Percentiles rank a stretch among this genome's conserved stretches.
Conservation (phyloP, 2,329 filamentous ascomycete genomes). For the Aspergillus terreus region DNA sequence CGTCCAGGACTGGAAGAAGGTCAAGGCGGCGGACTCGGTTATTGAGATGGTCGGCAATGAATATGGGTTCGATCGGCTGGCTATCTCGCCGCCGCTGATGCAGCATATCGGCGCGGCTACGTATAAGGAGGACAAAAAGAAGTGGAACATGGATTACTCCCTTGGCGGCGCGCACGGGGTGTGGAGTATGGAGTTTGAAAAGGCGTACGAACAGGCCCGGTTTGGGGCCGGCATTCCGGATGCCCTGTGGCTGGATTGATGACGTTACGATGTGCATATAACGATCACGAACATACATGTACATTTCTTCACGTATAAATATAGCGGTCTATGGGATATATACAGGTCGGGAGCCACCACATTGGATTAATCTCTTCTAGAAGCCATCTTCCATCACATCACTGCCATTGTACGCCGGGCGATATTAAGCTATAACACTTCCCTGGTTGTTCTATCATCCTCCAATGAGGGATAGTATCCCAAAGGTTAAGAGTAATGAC, state of each 20-base stretch:
- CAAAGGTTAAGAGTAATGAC: too few relatives aligned
- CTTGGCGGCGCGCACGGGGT: conserved; percentile 22
- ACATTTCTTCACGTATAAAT: too few relatives aligned
- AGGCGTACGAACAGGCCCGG: conserved; percentile 7
- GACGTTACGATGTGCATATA: too few relatives aligned
- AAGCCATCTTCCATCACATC: too few relatives aligned
- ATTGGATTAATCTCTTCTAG: too few relatives aligned
- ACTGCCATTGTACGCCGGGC: too few relatives aligned
- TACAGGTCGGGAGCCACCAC: too few relatives aligned
- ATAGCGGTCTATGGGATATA: too few relatives aligned
- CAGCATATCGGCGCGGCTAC: conserved; percentile 22
- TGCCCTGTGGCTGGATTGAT: not conserved
- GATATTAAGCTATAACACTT: too few relatives aligned
- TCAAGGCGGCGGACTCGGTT: conserved; percentile 17
- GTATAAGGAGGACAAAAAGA: conserved; percentile 19
- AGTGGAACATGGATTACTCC: conserved; percentile 13
- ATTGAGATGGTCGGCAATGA: conserved; percentile 17
- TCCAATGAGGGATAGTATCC: too few relatives aligned
- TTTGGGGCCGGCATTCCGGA: not conserved
- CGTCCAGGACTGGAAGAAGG: conserved; percentile 7
- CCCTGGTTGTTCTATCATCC: too few relatives aligned
- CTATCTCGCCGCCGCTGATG: conserved; percentile 21
- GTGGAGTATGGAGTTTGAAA: conserved; percentile 23
- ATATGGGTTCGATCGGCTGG: conserved; percentile 14
- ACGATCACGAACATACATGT: too few relatives aligned